These are phyloP conservation scores for Emmonsiellopsis sp. DNA, from an alignment of 2,329 filamentous ascomycete species.

Conservation along the genomic window DNA sequence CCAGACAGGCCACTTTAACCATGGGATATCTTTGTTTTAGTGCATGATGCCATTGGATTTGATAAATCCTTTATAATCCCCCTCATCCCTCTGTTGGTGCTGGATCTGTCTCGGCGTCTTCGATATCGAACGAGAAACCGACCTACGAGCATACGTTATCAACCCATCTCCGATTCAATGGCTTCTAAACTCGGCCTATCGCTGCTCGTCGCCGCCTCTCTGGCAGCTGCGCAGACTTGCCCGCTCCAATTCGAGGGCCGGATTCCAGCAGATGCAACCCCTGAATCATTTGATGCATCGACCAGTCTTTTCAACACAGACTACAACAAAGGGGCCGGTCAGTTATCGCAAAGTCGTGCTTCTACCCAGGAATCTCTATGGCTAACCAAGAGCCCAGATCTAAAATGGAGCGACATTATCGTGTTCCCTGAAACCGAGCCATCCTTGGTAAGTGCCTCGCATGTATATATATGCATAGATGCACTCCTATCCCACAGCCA, in stretches of 20 bases:
- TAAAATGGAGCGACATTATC: conserved; percentile 44
- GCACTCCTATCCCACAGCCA: neutral
- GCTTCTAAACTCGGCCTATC: neutral
- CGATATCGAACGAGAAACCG: too few relatives aligned
- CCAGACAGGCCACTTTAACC: neutral
- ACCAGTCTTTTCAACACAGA: conserved; percentile 41
- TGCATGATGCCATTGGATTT: neutral
- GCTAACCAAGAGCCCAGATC: conserved; percentile 20
- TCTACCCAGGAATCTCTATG: neutral
- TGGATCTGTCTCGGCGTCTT: too few relatives aligned
- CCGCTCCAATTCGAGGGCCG: conserved; percentile 40
- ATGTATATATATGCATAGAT: neutral
- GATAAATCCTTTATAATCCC: neutral
- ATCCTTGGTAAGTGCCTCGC: conserved; percentile 29
- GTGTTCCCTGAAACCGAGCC: conserved; percentile 34
- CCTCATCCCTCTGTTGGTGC: too few relatives aligned
- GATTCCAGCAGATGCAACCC: conserved; percentile 29
- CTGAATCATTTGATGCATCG: conserved; percentile 32
- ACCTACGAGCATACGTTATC: too few relatives aligned
- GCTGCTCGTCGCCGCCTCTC: neutral
- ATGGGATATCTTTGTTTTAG: neutral
- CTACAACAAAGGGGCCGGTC: conserved; percentile 43
- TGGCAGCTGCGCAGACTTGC: conserved; percentile 23
- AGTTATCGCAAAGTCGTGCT: neutral
- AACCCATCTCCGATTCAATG: neutral